Evolutionary conservation across 75 land plant species (phyloP).

Genomic region (Sequoiadendron giganteum): DNA sequence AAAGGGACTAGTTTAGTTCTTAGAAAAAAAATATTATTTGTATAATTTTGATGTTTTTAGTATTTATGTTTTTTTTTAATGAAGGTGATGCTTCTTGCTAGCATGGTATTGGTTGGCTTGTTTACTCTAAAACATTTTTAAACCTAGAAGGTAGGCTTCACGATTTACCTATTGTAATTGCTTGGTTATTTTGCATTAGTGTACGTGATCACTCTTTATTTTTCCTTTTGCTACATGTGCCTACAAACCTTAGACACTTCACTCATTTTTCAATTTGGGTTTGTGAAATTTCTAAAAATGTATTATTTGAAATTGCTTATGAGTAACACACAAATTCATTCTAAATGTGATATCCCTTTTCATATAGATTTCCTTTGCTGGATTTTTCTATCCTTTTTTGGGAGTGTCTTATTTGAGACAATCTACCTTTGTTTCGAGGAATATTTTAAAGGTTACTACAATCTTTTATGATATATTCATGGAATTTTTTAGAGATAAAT

Average conservation of each 20-base stretch:
- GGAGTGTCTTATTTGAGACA: slow-evolving; percentile 87
- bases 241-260: slow-evolving; percentile 94
- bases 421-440: slow-evolving; percentile 75
- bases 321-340: not conserved
- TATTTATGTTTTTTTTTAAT: slow-evolving; percentile 27
- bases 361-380: slow-evolving; percentile 77
- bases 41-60: not conserved
- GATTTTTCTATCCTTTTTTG: slow-evolving; percentile 72
- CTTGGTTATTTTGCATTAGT: slow-evolving; percentile 60
- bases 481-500: slow-evolving; percentile 38
- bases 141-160: slow-evolving; percentile 67
- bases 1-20: not conserved
- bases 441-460: slow-evolving; percentile 31
- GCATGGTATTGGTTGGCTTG: slow-evolving; percentile 65
- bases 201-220: not conserved
- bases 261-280: slow-evolving; percentile 76
- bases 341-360: not conserved
- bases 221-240: slow-evolving; percentile 49
- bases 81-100: slow-evolving; percentile 51
- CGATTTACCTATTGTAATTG: slow-evolving; percentile 67
- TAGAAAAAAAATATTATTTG: not conserved
- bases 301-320: not conserved
- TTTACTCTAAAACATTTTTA: slow-evolving; percentile 82
- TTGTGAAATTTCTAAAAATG: slow-evolving; percentile 12
- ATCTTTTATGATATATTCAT: slow-evolving; percentile 74